Percentiles rank a stretch among this genome's conserved stretches.
These are phyloP conservation scores for Triticum dicoccoides DNA, from an alignment of 176 grass and related monocot genomes.

Conservation along the genomic window DNA sequence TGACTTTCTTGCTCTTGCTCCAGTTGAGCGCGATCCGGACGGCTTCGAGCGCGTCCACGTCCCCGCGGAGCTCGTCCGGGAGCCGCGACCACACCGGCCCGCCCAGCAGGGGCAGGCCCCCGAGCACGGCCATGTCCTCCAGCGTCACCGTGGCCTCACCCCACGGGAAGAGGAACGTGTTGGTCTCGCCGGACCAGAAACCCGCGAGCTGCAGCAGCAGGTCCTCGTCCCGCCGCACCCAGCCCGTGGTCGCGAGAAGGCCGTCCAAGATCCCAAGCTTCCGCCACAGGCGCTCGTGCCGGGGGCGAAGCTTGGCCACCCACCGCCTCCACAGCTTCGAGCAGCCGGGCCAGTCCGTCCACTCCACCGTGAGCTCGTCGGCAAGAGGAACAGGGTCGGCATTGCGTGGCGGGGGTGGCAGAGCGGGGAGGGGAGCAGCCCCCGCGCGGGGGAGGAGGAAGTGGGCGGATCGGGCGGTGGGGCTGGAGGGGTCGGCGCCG, in stretches of 20 bases:
- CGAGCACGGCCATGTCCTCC: constrained; percentile 60
- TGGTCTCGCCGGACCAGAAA: constrained; percentile 62
- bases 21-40: constrained; percentile 61
- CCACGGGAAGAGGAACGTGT: constrained; percentile 80
- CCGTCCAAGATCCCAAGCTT: constrained; percentile 57
- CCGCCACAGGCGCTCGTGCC: constrained; percentile 49
- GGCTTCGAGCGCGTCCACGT: constrained; percentile 46
- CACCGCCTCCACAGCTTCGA: constrained; percentile 62
- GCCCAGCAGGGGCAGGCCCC: constrained; percentile 35
- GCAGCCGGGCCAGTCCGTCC: constrained; percentile 56
- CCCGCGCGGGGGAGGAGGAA: constrained; percentile 30
- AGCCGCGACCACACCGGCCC: background rate
- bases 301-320: constrained; percentile 68
- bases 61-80: constrained; percentile 26
- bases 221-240: constrained; percentile 47
- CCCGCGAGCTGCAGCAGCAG: constrained; percentile 50
- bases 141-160: constrained; percentile 76
- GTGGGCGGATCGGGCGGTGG: constrained; percentile 24
- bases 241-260: constrained; percentile 51
- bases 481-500: background rate
- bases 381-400: background rate
- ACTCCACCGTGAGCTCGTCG: constrained; percentile 46
- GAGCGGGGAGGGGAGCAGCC: background rate
- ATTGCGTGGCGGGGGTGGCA: background rate
- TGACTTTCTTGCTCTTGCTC: constrained; percentile 63